These are phyloP conservation scores for Diospyros lotus DNA, from an alignment of 148 eudicot genomes.

Conservation along the genomic window DNA sequence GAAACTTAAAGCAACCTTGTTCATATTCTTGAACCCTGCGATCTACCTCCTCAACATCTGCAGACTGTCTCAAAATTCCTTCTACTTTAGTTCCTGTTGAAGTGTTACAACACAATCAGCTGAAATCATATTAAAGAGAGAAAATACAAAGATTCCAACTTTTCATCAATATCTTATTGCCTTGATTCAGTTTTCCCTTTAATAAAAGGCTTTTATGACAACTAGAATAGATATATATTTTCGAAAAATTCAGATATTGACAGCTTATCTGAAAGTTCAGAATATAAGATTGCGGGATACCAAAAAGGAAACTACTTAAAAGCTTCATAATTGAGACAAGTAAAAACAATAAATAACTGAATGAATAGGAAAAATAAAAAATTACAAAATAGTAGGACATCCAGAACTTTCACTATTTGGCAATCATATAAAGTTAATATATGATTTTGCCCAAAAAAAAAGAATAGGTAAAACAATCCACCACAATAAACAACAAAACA, in stretches of 20 bases:
- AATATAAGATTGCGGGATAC: not conserved
- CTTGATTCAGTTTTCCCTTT: not conserved
- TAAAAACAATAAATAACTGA: not conserved
- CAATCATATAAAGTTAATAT: not conserved
- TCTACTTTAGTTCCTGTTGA: slow-evolving; percentile 69
- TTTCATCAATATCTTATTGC: not conserved
- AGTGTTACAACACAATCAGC: slow-evolving; percentile 9
- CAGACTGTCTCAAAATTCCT: slow-evolving; percentile 94
- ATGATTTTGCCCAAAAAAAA: not conserved
- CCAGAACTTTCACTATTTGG: not conserved
- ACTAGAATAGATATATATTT: not conserved
- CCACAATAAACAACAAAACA: not conserved
- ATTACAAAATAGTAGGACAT: not conserved
- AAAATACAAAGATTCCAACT: not conserved
- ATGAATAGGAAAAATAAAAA: not conserved
- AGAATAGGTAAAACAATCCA: not conserved
- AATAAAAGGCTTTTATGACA: not conserved
- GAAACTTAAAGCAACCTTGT: slow-evolving; percentile 47
- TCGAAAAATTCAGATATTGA: not conserved
- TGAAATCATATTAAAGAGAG: not conserved
- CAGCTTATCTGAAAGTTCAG: not conserved
- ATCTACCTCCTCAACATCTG: slow-evolving; percentile 99
- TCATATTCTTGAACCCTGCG: slow-evolving; percentile 94
- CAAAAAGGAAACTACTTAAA: not conserved
- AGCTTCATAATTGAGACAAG: not conserved